Percentiles rank a stretch among this genome's conserved stretches.
Conservation (phyloP, 1,139 yeast species). For the Candida pseudoviswanathii region DNA sequence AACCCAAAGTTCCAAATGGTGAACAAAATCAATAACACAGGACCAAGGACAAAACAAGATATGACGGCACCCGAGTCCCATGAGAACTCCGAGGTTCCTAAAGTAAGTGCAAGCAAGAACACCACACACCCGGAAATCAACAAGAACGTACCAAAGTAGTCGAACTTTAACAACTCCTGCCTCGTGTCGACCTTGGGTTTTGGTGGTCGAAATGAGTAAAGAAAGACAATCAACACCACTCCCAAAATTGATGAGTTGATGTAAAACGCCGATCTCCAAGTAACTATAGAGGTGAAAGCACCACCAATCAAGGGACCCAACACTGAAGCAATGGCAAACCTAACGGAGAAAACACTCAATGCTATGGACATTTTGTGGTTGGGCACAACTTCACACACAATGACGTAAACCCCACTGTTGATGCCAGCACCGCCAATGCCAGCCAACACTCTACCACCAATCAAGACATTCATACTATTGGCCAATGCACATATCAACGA, state of each 20-base stretch:
- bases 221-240: conserved; percentile 28
- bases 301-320: conserved; percentile 61
- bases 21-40: conserved; percentile 22
- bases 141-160: conserved; percentile 50
- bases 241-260: conserved; percentile 48
- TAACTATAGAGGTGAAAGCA: conserved; percentile 43
- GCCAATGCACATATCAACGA: conserved; percentile 42
- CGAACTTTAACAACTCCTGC: conserved; percentile 44
- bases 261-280: conserved; percentile 82
- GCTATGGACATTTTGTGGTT: conserved; percentile 30
- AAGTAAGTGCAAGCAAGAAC: conserved; percentile 42
- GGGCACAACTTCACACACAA: conserved; percentile 32
- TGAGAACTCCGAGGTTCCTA: conserved; percentile 49
- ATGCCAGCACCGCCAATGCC: conserved; percentile 40
- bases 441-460: conserved; percentile 41
- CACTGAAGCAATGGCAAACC: conserved; percentile 47
- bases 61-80: conserved; percentile 57
- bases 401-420: conserved; percentile 28
- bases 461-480: conserved; percentile 34
- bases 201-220: conserved; percentile 36
- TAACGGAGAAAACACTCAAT: conserved; percentile 46
- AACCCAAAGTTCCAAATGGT: conserved; percentile 29
- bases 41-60: conserved; percentile 48
- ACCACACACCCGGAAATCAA: conserved; percentile 45
- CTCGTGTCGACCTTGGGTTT: conserved; percentile 22